Evolutionary conservation across 768 basidiomycete species (phyloP).

Genomic region (Boletus sp.): DNA sequence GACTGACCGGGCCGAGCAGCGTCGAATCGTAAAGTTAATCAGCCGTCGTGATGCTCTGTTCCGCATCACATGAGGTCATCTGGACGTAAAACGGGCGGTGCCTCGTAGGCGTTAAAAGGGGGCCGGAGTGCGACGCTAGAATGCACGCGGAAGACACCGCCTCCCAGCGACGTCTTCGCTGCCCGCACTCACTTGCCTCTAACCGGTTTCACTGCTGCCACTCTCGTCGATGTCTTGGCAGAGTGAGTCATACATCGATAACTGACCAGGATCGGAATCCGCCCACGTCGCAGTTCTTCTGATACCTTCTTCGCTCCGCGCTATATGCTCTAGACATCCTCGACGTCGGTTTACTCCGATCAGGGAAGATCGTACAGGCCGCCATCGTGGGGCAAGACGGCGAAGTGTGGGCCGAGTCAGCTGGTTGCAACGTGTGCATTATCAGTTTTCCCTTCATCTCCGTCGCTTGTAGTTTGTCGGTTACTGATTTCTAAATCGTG

Average conservation of each 20-base stretch:
- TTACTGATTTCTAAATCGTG: neutral
- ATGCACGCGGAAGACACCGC: neutral
- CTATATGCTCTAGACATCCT: constrained; percentile 60
- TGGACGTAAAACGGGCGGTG: neutral
- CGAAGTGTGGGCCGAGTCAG: constrained; percentile 32
- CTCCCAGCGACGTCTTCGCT: neutral
- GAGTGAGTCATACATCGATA: constrained; percentile 16
- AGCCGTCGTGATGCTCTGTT: neutral
- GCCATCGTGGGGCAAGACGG: constrained; percentile 42
- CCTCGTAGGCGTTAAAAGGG: constrained; percentile 4
- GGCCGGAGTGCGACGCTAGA: neutral
- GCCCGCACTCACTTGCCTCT: neutral
- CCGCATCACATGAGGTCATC: neutral
- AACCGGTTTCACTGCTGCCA: neutral
- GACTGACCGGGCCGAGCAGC: neutral
- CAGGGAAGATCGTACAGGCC: constrained; percentile 67
- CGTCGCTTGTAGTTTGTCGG: no score
- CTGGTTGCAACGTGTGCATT: constrained; percentile 24
- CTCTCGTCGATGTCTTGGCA: constrained; percentile 26
- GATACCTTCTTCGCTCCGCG: neutral
- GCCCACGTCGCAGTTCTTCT: neutral
- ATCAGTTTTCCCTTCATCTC: neutral
- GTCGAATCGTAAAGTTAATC: neutral
- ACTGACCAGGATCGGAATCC: neutral
- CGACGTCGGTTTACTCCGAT: constrained; percentile 74